A percentile compares a stretch with the other conserved stretches of the same genome.
phyloP scores from a whole-genome alignment of 148 eudicot species.

The Talinum fruticosum region DNA sequence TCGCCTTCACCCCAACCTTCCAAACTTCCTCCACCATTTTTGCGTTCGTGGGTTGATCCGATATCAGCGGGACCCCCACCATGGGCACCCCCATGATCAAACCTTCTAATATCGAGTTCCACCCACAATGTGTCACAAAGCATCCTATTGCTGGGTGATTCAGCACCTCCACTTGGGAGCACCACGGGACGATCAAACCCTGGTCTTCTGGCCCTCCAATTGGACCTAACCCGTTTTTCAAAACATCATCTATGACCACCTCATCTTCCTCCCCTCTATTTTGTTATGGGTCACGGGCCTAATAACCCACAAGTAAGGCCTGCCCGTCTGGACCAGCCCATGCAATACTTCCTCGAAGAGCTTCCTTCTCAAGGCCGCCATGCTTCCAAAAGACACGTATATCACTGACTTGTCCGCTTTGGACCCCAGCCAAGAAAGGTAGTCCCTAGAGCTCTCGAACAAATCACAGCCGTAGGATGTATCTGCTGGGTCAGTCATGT shows the following conservation, averaged over 20 bases:
- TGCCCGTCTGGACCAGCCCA: conserved; percentile 26
- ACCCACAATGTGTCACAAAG: conserved; percentile 40
- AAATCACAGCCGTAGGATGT: conserved; percentile 32
- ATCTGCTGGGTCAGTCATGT: conserved; percentile 24
- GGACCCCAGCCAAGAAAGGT: conserved; percentile 39
- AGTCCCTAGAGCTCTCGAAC: conserved; percentile 26
- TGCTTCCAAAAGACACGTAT: conserved; percentile 52
- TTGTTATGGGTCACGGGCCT: conserved; percentile 15
- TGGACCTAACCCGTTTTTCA: conserved; percentile 15
- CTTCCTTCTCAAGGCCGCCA: conserved; percentile 17
- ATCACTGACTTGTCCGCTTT: conserved; percentile 36
- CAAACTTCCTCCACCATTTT: conserved; percentile 33
- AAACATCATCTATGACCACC: conserved; percentile 6
- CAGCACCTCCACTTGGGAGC: conserved; percentile 39
- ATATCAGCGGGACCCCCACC: conserved; percentile 24
- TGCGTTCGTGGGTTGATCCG: conserved; percentile 27
- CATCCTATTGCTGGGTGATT: conserved; percentile 33
- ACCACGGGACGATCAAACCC: conserved; percentile 45
- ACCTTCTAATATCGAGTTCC: conserved; percentile 39
- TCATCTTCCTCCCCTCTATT: conserved; percentile 19
- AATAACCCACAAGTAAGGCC: conserved; percentile 49
- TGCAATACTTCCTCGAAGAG: conserved; percentile 39
- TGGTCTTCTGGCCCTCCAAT: conserved; percentile 14
- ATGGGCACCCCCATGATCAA: conserved; percentile 25
- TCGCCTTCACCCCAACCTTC: conserved; percentile 23